Evolutionary conservation across 352 stramenopile genomes (phyloP), one percentile per base, ranked within the genome.

Genomic region (Phytophthora quininea): DNA sequence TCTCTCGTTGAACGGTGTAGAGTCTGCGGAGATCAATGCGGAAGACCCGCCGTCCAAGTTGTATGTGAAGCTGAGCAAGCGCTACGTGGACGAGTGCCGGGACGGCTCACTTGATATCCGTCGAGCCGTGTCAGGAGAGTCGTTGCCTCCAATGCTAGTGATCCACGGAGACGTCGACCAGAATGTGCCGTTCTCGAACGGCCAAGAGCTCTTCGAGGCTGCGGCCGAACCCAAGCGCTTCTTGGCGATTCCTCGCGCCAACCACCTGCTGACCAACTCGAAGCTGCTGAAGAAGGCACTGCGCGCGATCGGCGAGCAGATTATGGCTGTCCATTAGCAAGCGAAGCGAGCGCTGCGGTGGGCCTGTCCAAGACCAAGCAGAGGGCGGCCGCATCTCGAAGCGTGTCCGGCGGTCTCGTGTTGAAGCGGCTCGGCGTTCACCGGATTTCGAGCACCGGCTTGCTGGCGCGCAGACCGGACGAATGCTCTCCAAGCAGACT

Each of bases 221-320:
- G 82, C 86, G n/a, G 70, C 67, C 1, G 69, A 86, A 54, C 85
- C 83, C 9, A 91, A 91, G 69, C 67, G 58, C 6, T 87, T 88
- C 30, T 27, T 92, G 33, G 50, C 50, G 9, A 86, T 93, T 40
- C 54, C 78, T 5, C 79, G 74, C 30, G 86, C 75, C n/a, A 93
- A 92, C 70, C 86, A 93, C 75, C 43, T 93, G 74, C 70, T 93
- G 45, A 81, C 80, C 43, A 91, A 89, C 65, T 82, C 81, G 1
- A 91, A 88, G 58, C 86, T 91, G 50, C 66, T 92, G 30, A 93
- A 93, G 68, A 84, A 80, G 60, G 81, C 79, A 11, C 45, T 90
- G 48, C 64, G 73, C 48, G 83, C 74, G 47, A 86, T 93, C 19
- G 47, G 65, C 56, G 56, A 77, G 10, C 72, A 82, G 55, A 55